Base-by-base conservation (phyloP, 192 early-diverging fungal species). In the Jimgerdemannia flammicorona region DNA sequence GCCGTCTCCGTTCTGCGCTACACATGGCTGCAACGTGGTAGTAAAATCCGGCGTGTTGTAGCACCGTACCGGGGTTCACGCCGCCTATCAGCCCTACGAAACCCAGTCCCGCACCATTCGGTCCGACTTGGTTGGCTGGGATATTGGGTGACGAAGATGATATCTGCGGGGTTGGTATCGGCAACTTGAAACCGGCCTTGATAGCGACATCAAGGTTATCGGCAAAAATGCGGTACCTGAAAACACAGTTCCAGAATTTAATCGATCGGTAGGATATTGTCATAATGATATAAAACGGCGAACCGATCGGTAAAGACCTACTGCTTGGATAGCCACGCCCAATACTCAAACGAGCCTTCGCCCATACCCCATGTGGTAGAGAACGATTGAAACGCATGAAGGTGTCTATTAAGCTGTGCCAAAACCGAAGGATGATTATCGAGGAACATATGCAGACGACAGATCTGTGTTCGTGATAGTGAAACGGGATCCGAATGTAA, bases 21-120 rank as follows among this genome's bases (percentile, higher is more conserved):
- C 90, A 92, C 68, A 87, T 83, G 1, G 95, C 94, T 43, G 95
- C 88, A 6, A 87, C 72, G 73, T 93, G 87, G 77, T 94, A 97
- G 77, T 95, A 95, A 74, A 86, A 95, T 10, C 95, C 95, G 43
- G 95, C 90, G 84, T 95, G 94, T 74, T 95, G 95, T 9, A 97
- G 81, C 9, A 95, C 83, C 29, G 87, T 77, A 43, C 84, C 81
- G 3, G 94, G 87, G 78, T 92, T 92, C 20, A 88, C 77, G 7
- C 88, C 82, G 43, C 79, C 81, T 44, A 75, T 70, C 18, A 80
- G 79, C 9, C 49, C 49, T 74, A 80, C 71, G 74, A 59, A 65
- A 65, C 77, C 76, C 65, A 86, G 63, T 70, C 80, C 67, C 39
- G 49, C 49, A 14, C 49, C 49, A 75, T 75, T 67, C 75, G 78